phyloP scores from a whole-genome alignment of 1,284 basidiomycete species.

The Puccinia sorghi region DNA sequence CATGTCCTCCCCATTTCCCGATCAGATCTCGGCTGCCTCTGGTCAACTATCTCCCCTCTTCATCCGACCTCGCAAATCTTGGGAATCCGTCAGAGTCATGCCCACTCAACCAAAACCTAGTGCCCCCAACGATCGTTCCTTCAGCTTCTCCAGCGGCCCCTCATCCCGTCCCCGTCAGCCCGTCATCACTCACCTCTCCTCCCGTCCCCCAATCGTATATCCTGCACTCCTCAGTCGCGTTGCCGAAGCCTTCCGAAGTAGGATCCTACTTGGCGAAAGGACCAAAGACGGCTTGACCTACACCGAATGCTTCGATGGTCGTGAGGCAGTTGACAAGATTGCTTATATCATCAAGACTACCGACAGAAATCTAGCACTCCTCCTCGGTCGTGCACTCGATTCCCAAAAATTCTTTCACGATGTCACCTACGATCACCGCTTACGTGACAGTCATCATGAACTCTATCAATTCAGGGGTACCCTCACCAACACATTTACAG shows the following conservation, averaged over 20 bases:
- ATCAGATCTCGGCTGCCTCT: background rate
- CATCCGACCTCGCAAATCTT: constrained; percentile 44
- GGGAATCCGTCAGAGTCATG: constrained; percentile 44
- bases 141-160: constrained; percentile 35
- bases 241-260: constrained; percentile 84
- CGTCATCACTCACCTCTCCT: background rate
- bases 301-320: constrained; percentile 92
- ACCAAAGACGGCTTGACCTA: constrained; percentile 94
- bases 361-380: constrained; percentile 89
- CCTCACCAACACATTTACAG: constrained; percentile 67
- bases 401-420: constrained; percentile 99
- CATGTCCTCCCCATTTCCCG: background rate
- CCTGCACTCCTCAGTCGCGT: constrained; percentile 92
- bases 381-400: constrained; percentile 91
- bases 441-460: constrained; percentile 84
- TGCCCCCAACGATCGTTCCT: constrained; percentile 31
- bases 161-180: constrained; percentile 57
- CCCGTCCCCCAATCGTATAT: constrained; percentile 74
- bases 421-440: constrained; percentile 94
- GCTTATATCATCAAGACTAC: constrained; percentile 97
- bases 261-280: constrained; percentile 74
- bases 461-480: constrained; percentile 80
- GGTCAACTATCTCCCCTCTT: background rate
- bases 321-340: constrained; percentile 93
- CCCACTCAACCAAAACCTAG: constrained; percentile 36